Percentiles rank a stretch among this genome's conserved stretches.
Evolutionary conservation across 306 rosid genomes (phyloP).

Genomic region (Astragalus glycyphyllos): DNA sequence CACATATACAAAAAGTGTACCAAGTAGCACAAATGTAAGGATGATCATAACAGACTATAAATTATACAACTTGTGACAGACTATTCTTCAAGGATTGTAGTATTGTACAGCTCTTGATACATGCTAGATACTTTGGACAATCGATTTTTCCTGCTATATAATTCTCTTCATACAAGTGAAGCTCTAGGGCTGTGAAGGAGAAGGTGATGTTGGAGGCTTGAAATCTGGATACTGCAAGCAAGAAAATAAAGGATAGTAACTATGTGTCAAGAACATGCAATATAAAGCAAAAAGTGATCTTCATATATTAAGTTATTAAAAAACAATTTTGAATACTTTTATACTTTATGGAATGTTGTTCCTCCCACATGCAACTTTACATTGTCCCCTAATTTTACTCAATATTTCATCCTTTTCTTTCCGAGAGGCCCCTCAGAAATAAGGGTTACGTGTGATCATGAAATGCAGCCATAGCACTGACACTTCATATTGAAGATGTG

Average conservation of each 20-base stretch:
- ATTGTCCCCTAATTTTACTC: background rate
- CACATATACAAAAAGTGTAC: conserved; percentile 36
- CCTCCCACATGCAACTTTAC: conserved; percentile 26
- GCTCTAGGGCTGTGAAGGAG: conserved; percentile 86
- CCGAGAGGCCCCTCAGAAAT: background rate
- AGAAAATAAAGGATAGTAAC: conserved; percentile 13
- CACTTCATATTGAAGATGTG: too few relatives aligned
- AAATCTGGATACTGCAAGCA: conserved; percentile 92
- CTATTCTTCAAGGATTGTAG: conserved; percentile 40
- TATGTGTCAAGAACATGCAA: conserved; percentile 4
- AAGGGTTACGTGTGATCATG: conserved; percentile 2
- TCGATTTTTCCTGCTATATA: conserved; percentile 42
- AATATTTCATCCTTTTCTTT: conserved; percentile 19
- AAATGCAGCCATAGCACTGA: background rate
- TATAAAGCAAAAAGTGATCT: conserved; percentile 19
- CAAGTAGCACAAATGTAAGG: conserved; percentile 43
- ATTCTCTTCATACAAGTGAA: conserved; percentile 38
- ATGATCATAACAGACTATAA: conserved; percentile 33
- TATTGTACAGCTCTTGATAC: conserved; percentile 40
- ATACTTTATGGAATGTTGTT: background rate
- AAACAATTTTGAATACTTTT: background rate
- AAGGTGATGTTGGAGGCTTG: conserved; percentile 96
- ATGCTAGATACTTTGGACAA: conserved; percentile 22
- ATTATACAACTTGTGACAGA: conserved; percentile 37
- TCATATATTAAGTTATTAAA: background rate